These are phyloP conservation scores for Phytophthora rubi DNA, from an alignment of 352 stramenopile species.

Conservation along the genomic window DNA sequence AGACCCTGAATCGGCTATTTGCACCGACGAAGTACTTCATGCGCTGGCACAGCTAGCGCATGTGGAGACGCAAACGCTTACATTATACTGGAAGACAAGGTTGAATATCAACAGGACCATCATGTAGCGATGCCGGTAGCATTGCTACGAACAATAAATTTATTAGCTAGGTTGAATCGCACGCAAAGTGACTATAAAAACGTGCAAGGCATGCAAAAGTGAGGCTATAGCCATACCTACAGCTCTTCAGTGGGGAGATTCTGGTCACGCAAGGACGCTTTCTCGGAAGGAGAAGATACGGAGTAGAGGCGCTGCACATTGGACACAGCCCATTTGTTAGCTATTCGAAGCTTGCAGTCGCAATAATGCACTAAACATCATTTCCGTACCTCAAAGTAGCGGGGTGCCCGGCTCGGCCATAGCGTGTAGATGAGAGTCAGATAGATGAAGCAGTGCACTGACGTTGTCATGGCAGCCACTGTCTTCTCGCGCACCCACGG, in stretches of 20 bases:
- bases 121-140: slow-evolving; percentile 26
- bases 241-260: slow-evolving; percentile 70
- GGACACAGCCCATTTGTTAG: not conserved
- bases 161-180: not conserved
- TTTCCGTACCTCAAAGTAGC: slow-evolving; percentile 76
- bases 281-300: slow-evolving; percentile 72
- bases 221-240: slow-evolving; percentile 16
- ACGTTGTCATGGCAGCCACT: slow-evolving; percentile 59
- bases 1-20: slow-evolving; percentile 37
- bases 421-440: slow-evolving; percentile 71
- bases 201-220: slow-evolving; percentile 1
- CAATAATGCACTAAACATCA: not conserved
- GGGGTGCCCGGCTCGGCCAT: slow-evolving; percentile 70
- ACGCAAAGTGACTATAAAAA: not conserved
- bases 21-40: slow-evolving; percentile 57
- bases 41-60: slow-evolving; percentile 47
- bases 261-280: slow-evolving; percentile 66
- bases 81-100: slow-evolving; percentile 65
- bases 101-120: slow-evolving; percentile 49
- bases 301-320: slow-evolving; percentile 66
- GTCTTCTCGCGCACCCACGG: slow-evolving; percentile 84
- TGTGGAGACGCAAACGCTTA: slow-evolving; percentile 52
- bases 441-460: slow-evolving; percentile 63
- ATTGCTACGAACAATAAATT: not conserved
- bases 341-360: not conserved